These are phyloP conservation scores for Xylaria venustula DNA, from an alignment of 495 filamentous ascomycete genomes.

Conservation along the genomic window DNA sequence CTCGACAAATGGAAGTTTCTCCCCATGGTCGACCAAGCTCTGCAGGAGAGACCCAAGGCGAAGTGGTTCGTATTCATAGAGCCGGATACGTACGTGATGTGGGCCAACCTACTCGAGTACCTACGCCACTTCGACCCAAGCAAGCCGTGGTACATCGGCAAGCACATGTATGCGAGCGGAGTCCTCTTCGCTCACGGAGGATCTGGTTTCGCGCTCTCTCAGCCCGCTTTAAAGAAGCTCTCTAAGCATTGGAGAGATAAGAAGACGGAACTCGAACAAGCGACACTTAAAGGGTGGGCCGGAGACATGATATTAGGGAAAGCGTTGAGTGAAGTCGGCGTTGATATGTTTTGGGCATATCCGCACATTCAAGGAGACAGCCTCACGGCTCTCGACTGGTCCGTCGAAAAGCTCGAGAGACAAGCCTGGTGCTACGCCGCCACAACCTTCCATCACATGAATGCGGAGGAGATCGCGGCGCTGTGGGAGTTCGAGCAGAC, in stretches of 20 bases:
- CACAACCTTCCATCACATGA: constrained; percentile 47
- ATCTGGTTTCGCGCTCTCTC: constrained; percentile 47
- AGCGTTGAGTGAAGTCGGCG: constrained; percentile 35
- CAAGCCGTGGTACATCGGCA: constrained; percentile 46
- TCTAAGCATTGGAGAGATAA: constrained; percentile 14
- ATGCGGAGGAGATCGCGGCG: constrained; percentile 34
- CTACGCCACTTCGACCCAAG: constrained; percentile 35
- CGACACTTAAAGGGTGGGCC: constrained; percentile 39
- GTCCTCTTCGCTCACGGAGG: constrained; percentile 50
- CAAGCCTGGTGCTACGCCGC: constrained; percentile 45
- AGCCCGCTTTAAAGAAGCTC: constrained; percentile 40
- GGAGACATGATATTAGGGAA: constrained; percentile 49
- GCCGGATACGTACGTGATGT: constrained; percentile 14
- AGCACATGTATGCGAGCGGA: constrained; percentile 29
- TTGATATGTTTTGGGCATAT: constrained; percentile 44
- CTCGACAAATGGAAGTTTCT: constrained; percentile 17
- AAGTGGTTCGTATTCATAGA: constrained; percentile 17
- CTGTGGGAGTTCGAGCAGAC: constrained; percentile 45
- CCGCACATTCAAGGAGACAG: constrained; percentile 34
- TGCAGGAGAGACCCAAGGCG: constrained; percentile 3
- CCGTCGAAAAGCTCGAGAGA: constrained; percentile 34
- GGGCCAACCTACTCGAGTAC: constrained; percentile 12
- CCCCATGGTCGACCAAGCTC: constrained; percentile 11
- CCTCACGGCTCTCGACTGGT: constrained; percentile 37
- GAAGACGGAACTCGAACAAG: constrained; percentile 21